Evolutionary conservation across 768 basidiomycete species (phyloP).

Genomic region (Phylloporus sp.): DNA sequence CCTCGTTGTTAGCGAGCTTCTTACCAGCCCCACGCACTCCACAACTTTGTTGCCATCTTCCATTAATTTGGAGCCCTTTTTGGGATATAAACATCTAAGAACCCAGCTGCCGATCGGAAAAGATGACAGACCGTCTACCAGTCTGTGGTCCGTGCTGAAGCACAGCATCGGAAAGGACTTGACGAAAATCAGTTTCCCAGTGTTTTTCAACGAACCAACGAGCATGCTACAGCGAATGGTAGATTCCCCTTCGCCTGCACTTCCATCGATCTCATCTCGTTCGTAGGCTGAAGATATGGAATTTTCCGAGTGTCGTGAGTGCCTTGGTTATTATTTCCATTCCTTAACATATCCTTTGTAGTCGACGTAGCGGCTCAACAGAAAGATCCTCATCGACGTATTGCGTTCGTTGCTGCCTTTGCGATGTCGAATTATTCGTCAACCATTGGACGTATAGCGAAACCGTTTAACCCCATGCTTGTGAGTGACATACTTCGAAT

Average conservation of each 20-base stretch:
- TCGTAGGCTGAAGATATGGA: constrained; percentile 91
- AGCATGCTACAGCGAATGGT: constrained; percentile 97
- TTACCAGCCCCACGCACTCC: constrained; percentile 45
- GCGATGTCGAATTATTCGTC: constrained; percentile 98
- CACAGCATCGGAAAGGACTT: constrained; percentile 94
- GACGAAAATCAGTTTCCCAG: constrained; percentile 93
- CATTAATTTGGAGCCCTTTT: constrained; percentile 48
- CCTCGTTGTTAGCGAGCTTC: constrained; percentile 61
- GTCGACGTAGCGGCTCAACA: constrained; percentile 84
- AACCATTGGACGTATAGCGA: constrained; percentile 93
- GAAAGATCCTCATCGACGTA: constrained; percentile 69
- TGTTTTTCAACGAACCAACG: constrained; percentile 91
- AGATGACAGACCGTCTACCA: constrained; percentile 84
- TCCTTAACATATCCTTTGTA: constrained; percentile 26
- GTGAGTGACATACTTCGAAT: constrained; percentile 38
- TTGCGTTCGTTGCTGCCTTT: constrained; percentile 93
- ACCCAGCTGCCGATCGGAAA: constrained; percentile 53
- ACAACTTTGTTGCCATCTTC: constrained; percentile 32
- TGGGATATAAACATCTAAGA: constrained; percentile 66
- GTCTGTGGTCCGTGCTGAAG: constrained; percentile 93
- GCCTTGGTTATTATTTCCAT: constrained; percentile 4
- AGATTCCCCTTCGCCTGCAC: constrained; percentile 12
- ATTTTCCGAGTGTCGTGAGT: constrained; percentile 84
- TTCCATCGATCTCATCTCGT: not conserved
- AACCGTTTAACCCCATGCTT: constrained; percentile 96